phyloP scores from a whole-genome alignment of 352 stramenopile species.

The Peronospora belbahrii region DNA sequence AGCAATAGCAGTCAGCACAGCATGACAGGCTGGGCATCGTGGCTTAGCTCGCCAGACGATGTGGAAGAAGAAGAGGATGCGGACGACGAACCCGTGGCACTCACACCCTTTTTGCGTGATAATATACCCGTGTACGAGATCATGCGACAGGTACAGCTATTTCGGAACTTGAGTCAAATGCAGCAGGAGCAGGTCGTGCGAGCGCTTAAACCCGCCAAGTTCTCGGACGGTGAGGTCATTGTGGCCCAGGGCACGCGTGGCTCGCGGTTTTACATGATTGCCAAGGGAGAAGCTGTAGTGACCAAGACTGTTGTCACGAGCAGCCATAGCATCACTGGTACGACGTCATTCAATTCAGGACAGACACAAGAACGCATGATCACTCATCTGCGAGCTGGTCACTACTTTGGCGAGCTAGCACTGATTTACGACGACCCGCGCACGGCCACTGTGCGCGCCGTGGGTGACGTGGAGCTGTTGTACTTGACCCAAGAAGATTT shows the following conservation, averaged over 20 bases:
- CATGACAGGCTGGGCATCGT: conserved; percentile 49
- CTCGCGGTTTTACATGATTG: conserved; percentile 88
- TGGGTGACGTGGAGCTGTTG: conserved; percentile 72
- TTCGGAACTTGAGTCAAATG: conserved; percentile 79
- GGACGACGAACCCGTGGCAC: conserved; percentile 54
- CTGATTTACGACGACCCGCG: conserved; percentile 89
- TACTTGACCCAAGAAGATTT: conserved; percentile 86
- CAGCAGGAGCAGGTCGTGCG: conserved; percentile 85
- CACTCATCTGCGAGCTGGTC: conserved; percentile 82
- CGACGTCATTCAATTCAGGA: conserved; percentile 20
- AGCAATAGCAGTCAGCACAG: conserved; percentile 54
- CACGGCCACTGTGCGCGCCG: conserved; percentile 67
- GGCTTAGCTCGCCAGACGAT: conserved; percentile 62
- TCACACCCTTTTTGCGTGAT: conserved; percentile 69
- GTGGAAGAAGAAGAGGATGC: conserved; percentile 56
- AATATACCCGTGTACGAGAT: conserved; percentile 86
- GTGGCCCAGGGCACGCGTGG: conserved; percentile 80
- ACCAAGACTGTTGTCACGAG: conserved; percentile 55
- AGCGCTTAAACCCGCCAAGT: conserved; percentile 78
- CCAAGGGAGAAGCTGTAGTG: conserved; percentile 79
- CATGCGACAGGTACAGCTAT: conserved; percentile 84
- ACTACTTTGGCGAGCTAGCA: conserved; percentile 91
- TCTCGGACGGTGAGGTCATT: conserved; percentile 76
- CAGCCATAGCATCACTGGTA: conserved; percentile 27
- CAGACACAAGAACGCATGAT: conserved; percentile 76